A percentile compares a stretch with the other conserved stretches of the same genome.
phyloP scores from a whole-genome alignment of 2,329 filamentous ascomycete genomes.

The Phyllosticta capitalensis region DNA sequence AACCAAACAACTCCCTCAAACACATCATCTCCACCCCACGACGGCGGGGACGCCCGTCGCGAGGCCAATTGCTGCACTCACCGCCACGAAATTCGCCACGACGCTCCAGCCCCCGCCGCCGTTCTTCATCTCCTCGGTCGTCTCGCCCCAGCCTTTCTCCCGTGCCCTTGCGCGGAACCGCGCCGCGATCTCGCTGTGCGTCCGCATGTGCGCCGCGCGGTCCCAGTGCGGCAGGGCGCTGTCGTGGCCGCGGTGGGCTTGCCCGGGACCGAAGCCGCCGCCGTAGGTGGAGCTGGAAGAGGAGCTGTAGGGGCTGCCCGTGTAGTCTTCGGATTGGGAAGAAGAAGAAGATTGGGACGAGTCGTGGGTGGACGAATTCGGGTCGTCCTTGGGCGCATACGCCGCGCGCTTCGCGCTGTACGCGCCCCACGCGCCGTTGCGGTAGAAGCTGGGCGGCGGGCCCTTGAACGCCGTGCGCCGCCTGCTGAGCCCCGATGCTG shows the following conservation, averaged over 20 bases:
- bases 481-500: slow-evolving; percentile 70
- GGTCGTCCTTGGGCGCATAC: slow-evolving; percentile 2
- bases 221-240: slow-evolving; percentile 71
- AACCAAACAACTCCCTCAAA: not conserved
- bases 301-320: slow-evolving; percentile 8
- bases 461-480: slow-evolving; percentile 69
- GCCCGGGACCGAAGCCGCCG: slow-evolving; percentile 52
- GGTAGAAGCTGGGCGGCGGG: slow-evolving; percentile 83
- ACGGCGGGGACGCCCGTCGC: slow-evolving; percentile 16
- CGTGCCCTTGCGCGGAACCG: slow-evolving; percentile 36
- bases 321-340: not conserved
- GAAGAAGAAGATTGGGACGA: too few species aligned
- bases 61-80: slow-evolving; percentile 19
- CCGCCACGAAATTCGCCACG: slow-evolving; percentile 23
- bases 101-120: slow-evolving; percentile 18
- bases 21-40: not conserved
- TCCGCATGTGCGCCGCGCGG: slow-evolving; percentile 59
- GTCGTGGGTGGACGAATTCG: not conserved
- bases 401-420: slow-evolving; percentile 48
- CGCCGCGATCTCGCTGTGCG: slow-evolving; percentile 56
- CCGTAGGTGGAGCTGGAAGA: slow-evolving; percentile 22
- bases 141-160: slow-evolving; percentile 6
- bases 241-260: slow-evolving; percentile 37
- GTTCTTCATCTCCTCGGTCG: slow-evolving; percentile 5
- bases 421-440: slow-evolving; percentile 66